Conservation (phyloP, 257 asterid species). For the Gentiana straminea region DNA sequence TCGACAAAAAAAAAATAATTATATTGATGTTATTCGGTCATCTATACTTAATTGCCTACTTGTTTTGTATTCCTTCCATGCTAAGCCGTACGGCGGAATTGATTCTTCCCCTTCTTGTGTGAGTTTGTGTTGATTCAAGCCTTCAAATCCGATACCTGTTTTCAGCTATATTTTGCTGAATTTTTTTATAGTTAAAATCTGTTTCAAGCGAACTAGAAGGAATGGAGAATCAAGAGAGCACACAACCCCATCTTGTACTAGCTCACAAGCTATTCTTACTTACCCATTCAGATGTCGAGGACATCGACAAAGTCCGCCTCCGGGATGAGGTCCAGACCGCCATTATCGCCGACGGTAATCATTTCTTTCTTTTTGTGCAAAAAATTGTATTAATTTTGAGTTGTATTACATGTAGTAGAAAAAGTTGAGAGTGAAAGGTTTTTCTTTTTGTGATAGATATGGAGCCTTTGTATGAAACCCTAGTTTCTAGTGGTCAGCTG, state of each 20-base stretch:
- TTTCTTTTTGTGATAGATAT: slow-evolving; percentile 33
- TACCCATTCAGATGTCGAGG: slow-evolving; percentile 72
- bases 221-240: slow-evolving; percentile 79
- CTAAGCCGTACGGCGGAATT: too few species aligned
- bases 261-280: slow-evolving; percentile 69
- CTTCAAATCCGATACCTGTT: too few species aligned
- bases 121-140: too few species aligned
- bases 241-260: slow-evolving; percentile 70
- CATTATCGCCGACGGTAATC: slow-evolving; percentile 64
- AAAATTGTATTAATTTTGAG: not conserved
- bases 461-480: slow-evolving; percentile 79
- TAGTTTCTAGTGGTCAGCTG: slow-evolving; percentile 44
- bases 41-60: too few species aligned
- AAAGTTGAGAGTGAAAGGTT: not conserved
- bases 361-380: not conserved
- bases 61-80: too few species aligned
- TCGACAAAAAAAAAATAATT: too few species aligned
- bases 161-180: too few species aligned
- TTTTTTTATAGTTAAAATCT: too few species aligned
- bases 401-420: not conserved
- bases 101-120: too few species aligned
- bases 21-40: too few species aligned
- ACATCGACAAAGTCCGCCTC: slow-evolving; percentile 81
- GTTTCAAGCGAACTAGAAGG: not conserved
- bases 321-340: slow-evolving; percentile 73